Evolutionary conservation across 2,329 filamentous ascomycete species (phyloP).

Genomic region (Arthrobotrys entomopaga): DNA sequence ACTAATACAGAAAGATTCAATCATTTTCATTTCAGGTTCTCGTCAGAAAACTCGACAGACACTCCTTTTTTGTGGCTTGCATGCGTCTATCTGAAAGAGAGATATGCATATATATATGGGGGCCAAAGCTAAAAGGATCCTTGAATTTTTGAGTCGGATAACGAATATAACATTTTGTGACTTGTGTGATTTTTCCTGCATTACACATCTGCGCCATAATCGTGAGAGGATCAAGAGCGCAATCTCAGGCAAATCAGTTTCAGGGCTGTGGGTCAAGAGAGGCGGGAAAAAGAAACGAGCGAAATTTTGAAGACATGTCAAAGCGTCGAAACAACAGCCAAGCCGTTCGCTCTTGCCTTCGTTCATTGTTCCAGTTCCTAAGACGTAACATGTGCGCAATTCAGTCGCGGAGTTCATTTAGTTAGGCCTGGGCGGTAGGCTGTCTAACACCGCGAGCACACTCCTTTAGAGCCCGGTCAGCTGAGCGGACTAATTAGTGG

Average conservation of each 20-base stretch:
- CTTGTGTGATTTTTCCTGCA: conserved; percentile 45
- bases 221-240: conserved; percentile 26
- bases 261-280: conserved; percentile 20
- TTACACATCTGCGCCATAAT: conserved; percentile 36
- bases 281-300: conserved; percentile 8
- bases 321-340: conserved; percentile 23
- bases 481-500: conserved; percentile 4
- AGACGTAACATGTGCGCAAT: conserved; percentile 56
- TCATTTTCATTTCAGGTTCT: conserved; percentile 26
- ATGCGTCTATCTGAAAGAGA: conserved; percentile 41
- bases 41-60: conserved; percentile 17
- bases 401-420: conserved; percentile 47
- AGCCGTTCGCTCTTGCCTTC: conserved; percentile 8
- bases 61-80: conserved; percentile 39
- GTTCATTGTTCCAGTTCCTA: conserved; percentile 35
- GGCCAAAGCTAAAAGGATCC: too few relatives aligned
- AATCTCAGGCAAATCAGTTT: conserved; percentile 24
- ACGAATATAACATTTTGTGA: conserved; percentile 34
- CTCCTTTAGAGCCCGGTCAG: conserved; percentile 31
- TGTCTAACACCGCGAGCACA: conserved; percentile 16
- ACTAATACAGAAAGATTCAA: conserved; percentile 7
- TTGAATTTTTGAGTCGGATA: conserved; percentile 23
- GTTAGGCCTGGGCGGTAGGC: conserved; percentile 32
- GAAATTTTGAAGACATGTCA: conserved; percentile 10
- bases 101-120: conserved; percentile 5